phyloP scores from a whole-genome alignment of 2,329 filamentous ascomycete genomes.

The Dactylellina cionopaga region DNA sequence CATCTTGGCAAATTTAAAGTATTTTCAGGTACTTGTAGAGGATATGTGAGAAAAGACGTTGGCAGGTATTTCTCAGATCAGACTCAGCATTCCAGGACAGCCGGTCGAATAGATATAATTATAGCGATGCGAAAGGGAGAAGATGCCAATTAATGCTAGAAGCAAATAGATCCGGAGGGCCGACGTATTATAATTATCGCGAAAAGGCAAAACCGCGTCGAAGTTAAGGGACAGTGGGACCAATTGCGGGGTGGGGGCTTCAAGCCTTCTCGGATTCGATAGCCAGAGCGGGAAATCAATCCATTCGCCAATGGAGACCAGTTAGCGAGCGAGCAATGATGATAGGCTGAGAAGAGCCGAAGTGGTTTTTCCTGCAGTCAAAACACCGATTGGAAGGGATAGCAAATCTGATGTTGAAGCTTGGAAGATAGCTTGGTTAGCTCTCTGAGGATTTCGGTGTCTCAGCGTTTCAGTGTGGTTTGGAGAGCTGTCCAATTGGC shows the following conservation, averaged over 20 bases:
- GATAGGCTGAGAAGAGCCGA: not conserved
- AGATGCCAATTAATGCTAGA: not conserved
- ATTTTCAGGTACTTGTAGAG: not conserved
- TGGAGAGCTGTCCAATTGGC: slow-evolving; percentile 8
- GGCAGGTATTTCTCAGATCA: too few relatives aligned
- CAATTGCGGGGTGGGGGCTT: slow-evolving; percentile 24
- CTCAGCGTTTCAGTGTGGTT: not conserved
- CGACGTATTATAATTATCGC: slow-evolving; percentile 24
- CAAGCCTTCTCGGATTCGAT: not conserved
- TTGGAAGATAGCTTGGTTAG: not conserved
- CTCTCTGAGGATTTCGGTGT: not conserved
- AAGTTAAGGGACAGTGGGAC: not conserved
- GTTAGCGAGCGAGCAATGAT: not conserved
- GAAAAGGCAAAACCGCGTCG: slow-evolving; percentile 36
- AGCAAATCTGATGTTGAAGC: not conserved
- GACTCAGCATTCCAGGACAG: too few relatives aligned
- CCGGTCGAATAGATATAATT: too few relatives aligned
- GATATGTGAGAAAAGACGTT: too few relatives aligned
- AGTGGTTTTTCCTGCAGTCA: too few relatives aligned
- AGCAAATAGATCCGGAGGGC: too few relatives aligned
- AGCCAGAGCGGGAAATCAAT: slow-evolving; percentile 12
- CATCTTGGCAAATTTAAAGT: slow-evolving; percentile 48
- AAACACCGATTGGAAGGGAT: too few relatives aligned
- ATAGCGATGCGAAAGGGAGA: not conserved
- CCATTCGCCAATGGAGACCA: slow-evolving; percentile 18